Percentiles rank a stretch among this genome's conserved stretches.
These are phyloP conservation scores for Beauveria medogensis DNA, from an alignment of 2,329 filamentous ascomycete species.

Conservation along the genomic window DNA sequence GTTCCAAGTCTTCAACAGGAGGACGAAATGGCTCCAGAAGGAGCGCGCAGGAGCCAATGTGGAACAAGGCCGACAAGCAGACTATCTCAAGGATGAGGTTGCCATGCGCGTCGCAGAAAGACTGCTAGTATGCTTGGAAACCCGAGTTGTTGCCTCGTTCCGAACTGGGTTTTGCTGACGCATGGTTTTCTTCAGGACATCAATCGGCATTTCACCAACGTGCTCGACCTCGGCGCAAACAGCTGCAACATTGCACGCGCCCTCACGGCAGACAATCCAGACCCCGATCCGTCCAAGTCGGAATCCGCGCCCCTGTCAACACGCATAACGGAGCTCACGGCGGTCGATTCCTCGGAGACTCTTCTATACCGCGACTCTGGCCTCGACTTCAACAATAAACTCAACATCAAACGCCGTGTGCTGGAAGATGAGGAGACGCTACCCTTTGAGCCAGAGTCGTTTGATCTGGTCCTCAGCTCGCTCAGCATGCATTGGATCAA, in stretches of 20 bases:
- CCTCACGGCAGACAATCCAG: slow-evolving; percentile 62
- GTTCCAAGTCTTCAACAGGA: slow-evolving; percentile 85
- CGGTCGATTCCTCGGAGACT: slow-evolving; percentile 70
- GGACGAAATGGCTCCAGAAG: slow-evolving; percentile 83
- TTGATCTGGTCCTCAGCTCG: slow-evolving; percentile 85
- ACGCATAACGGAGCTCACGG: slow-evolving; percentile 66
- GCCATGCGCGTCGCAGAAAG: slow-evolving; percentile 77
- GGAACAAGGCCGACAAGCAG: slow-evolving; percentile 67
- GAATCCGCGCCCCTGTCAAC: slow-evolving; percentile 58
- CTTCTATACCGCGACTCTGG: slow-evolving; percentile 75
- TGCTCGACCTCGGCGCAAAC: slow-evolving; percentile 90
- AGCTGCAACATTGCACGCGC: slow-evolving; percentile 88
- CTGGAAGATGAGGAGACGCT: slow-evolving; percentile 67
- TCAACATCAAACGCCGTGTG: slow-evolving; percentile 67
- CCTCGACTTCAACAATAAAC: slow-evolving; percentile 63
- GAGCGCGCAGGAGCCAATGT: slow-evolving; percentile 70
- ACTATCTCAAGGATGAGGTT: slow-evolving; percentile 92
- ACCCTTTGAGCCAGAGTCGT: slow-evolving; percentile 66
- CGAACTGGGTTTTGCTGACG: background rate
- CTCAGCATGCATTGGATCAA: slow-evolving; percentile 96
- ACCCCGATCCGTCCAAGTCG: slow-evolving; percentile 48
- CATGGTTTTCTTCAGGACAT: slow-evolving; percentile 57
- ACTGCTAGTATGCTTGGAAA: slow-evolving; percentile 52
- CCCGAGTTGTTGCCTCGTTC: background rate
- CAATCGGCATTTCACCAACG: slow-evolving; percentile 74